Percentiles rank a stretch among this genome's conserved stretches.
These are phyloP conservation scores for Cryphonectria nitschkei DNA, from an alignment of 2,329 filamentous ascomycete genomes.

Conservation along the genomic window DNA sequence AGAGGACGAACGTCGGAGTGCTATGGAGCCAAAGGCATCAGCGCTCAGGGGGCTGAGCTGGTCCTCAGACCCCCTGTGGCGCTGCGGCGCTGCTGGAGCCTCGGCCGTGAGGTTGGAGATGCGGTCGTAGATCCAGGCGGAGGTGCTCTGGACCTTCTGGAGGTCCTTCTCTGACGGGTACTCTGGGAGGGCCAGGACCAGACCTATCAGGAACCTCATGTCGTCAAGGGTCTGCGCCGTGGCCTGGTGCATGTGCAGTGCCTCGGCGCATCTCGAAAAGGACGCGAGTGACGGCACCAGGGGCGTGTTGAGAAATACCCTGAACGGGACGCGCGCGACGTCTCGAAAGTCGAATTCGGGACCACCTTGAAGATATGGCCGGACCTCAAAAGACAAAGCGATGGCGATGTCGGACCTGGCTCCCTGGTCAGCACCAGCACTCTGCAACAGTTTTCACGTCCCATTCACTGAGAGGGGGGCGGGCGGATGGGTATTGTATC, in stretches of 20 bases:
- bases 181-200: slow-evolving; percentile 46
- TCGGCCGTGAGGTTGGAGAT: slow-evolving; percentile 38
- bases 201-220: slow-evolving; percentile 51
- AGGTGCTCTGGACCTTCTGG: slow-evolving; percentile 44
- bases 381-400: slow-evolving; percentile 50
- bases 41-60: slow-evolving; percentile 17
- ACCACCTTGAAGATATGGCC: slow-evolving; percentile 46
- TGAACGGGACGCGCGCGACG: slow-evolving; percentile 41
- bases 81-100: slow-evolving; percentile 14
- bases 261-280: slow-evolving; percentile 47
- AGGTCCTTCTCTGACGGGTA: slow-evolving; percentile 42
- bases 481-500: background rate
- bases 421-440: background rate
- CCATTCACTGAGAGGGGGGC: too few species aligned
- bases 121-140: slow-evolving; percentile 45
- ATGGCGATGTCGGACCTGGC: slow-evolving; percentile 52
- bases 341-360: slow-evolving; percentile 48
- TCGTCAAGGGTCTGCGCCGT: slow-evolving; percentile 57
- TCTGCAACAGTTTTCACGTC: background rate
- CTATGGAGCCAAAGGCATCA: background rate
- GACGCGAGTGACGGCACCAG: slow-evolving; percentile 47
- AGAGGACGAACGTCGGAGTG: background rate
- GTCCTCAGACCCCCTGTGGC: background rate
- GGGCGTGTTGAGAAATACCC: slow-evolving; percentile 52
- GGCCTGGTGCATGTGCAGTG: slow-evolving; percentile 48